Base-by-base conservation (phyloP, 306 rosid genomes). In the Pachyrhizus erosus region DNA sequence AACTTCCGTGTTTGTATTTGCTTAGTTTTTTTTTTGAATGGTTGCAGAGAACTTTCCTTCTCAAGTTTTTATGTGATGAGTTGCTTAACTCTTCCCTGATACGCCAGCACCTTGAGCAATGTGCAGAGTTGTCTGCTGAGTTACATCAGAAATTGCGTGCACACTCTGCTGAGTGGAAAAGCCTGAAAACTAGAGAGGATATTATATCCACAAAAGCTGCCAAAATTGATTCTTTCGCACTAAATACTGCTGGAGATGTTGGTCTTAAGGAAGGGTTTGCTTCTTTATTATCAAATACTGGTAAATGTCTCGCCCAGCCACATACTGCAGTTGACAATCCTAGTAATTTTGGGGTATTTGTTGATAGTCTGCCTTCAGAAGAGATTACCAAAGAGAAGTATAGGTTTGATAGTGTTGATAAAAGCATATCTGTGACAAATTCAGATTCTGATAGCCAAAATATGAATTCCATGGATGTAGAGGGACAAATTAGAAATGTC, bases 61-160 rank as follows among this genome's bases (percentile, higher is more conserved):
- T 96, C 77, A 93, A 94, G 86, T 91, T 89, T 88, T 87, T 96
- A 73, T 92, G 98, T 64, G 99, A 94, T 66, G 99, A 96, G 92
- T 83, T 96, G 87, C 97, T 93, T 73, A 90, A 89, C 86, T 89
- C 98, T 52, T 77, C 91, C 70, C 87, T 91, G 57, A 81, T 89
- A 64, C 97, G 86, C 55, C 99, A 92, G 81, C 98, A 96, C 87
- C 94, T 96, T 82, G 99, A 96, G 87, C 97, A 92, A 20, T 96
- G 97, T 90, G 78, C 92, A 9, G 98, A 96, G 88, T 70, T 87
- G 64, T 90, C 97, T 0, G 85, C 75, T 48, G 98, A 96, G 74
- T 91, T 91, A 84, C 96, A 92, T 87, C 99, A 96, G 80, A 96
- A 92, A 60, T 81, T 93, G 89, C 99, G 98, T 29, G 78, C 91